These are phyloP conservation scores for Filosporella fistucella DNA, from an alignment of 495 filamentous ascomycete species.

Conservation along the genomic window DNA sequence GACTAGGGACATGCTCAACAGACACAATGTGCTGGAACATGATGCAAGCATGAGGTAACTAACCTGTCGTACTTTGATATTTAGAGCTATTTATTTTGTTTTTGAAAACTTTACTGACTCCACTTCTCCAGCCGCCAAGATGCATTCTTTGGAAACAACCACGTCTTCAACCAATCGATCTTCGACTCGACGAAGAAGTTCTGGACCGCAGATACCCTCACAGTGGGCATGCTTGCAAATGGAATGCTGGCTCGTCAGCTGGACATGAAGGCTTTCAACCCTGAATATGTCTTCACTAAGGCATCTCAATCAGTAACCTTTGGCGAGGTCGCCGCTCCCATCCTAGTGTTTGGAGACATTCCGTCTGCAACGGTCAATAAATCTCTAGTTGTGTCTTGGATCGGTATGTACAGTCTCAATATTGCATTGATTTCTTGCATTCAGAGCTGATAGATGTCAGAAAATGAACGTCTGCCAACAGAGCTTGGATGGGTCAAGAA, in stretches of 20 bases:
- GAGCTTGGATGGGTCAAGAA: constrained; percentile 35
- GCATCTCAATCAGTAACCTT: constrained; percentile 34
- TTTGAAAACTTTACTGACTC: not conserved
- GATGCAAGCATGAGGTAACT: constrained; percentile 28
- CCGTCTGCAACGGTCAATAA: constrained; percentile 27
- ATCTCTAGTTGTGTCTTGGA: not conserved
- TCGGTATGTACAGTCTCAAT: constrained; percentile 18
- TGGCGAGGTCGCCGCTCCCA: constrained; percentile 41
- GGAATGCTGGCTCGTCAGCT: constrained; percentile 37
- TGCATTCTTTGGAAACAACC: constrained; percentile 35
- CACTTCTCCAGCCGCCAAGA: constrained; percentile 33
- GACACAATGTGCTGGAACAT: constrained; percentile 45
- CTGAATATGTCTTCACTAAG: constrained; percentile 30
- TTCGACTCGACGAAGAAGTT: constrained; percentile 40
- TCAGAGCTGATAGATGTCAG: constrained; percentile 19
- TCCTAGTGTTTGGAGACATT: constrained; percentile 39
- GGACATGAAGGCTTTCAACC: constrained; percentile 41
- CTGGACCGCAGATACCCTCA: constrained; percentile 35
- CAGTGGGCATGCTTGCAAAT: constrained; percentile 36
- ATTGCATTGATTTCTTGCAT: constrained; percentile 22
- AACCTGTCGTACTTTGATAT: not conserved
- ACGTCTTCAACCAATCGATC: constrained; percentile 40
- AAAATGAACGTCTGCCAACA: constrained; percentile 40
- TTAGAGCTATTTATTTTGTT: not conserved
- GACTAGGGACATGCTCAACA: constrained; percentile 32